Conservation (phyloP, 2,329 filamentous ascomycete species). For the Cercospora sp. region DNA sequence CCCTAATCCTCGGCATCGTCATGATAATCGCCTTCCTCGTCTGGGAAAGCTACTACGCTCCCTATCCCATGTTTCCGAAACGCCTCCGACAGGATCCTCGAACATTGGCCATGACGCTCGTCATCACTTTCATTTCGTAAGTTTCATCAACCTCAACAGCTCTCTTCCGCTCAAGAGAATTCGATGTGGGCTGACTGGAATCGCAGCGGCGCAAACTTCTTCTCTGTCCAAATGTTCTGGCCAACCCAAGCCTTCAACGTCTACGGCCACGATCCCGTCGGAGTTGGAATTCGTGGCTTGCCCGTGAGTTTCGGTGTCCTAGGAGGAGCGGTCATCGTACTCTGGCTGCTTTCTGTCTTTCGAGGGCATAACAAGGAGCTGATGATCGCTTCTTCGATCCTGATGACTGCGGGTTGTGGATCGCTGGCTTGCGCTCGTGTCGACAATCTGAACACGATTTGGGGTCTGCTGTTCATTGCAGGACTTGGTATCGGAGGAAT, state of each 20-base stretch:
- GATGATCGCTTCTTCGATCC: conserved; percentile 58
- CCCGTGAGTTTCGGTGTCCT: conserved; percentile 65
- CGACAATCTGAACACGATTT: conserved; percentile 35
- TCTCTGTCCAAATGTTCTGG: conserved; percentile 38
- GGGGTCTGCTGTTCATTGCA: conserved; percentile 50
- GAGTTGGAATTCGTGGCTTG: conserved; percentile 62
- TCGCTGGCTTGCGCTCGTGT: conserved; percentile 34
- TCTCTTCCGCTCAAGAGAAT: no score
- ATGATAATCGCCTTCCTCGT: conserved; percentile 37
- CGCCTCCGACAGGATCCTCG: conserved; percentile 33
- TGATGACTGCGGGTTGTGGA: conserved; percentile 63
- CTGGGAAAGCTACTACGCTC: conserved; percentile 37
- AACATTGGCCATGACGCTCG: conserved; percentile 40
- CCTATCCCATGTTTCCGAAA: conserved; percentile 34
- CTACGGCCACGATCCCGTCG: conserved; percentile 58
- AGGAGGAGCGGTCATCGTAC: conserved; percentile 59
- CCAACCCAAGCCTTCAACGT: conserved; percentile 42
- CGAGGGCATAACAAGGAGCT: conserved; percentile 61
- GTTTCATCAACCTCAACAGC: neutral
- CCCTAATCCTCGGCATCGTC: conserved; percentile 36
- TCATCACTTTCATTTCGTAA: conserved; percentile 42
- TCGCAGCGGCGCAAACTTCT: conserved; percentile 41
- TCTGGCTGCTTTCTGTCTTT: conserved; percentile 60
- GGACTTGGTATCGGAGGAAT: conserved; percentile 67
- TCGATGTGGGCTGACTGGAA: neutral